Evolutionary conservation across 2,329 filamentous ascomycete species (phyloP).

Genomic region (Emmonsiellopsis sp.): DNA sequence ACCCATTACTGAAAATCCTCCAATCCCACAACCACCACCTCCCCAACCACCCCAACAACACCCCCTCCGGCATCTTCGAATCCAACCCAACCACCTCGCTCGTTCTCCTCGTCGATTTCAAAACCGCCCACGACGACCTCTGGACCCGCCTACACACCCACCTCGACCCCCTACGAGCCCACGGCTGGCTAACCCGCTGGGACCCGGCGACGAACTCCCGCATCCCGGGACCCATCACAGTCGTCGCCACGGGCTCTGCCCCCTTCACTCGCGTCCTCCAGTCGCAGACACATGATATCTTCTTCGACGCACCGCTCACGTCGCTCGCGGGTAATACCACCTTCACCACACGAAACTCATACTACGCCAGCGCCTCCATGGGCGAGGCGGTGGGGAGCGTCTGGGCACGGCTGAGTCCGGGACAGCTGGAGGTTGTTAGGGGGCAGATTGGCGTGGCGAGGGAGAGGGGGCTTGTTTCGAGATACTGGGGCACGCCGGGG

Average conservation of each 20-base stretch:
- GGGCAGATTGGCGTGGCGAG: background rate
- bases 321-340: constrained; percentile 12
- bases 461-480: background rate
- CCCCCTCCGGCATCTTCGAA: constrained; percentile 46
- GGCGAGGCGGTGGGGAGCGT: background rate
- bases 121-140: constrained; percentile 41
- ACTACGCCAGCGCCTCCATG: background rate
- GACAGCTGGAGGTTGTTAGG: background rate
- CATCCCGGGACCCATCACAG: constrained; percentile 51
- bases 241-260: constrained; percentile 59
- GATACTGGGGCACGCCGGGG: background rate
- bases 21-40: constrained; percentile 13
- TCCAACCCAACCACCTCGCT: constrained; percentile 46
- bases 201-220: constrained; percentile 38
- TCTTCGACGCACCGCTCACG: constrained; percentile 48
- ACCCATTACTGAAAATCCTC: constrained; percentile 27
- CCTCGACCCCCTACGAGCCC: constrained; percentile 10
- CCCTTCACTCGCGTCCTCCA: constrained; percentile 48
- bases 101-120: constrained; percentile 61
- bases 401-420: background rate
- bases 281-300: constrained; percentile 49
- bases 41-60: constrained; percentile 20
- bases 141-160: constrained; percentile 20
- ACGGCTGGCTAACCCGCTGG: constrained; percentile 32
- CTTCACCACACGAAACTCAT: background rate